Conservation (phyloP, 441 rosid species). For the Viola pubescens region DNA sequence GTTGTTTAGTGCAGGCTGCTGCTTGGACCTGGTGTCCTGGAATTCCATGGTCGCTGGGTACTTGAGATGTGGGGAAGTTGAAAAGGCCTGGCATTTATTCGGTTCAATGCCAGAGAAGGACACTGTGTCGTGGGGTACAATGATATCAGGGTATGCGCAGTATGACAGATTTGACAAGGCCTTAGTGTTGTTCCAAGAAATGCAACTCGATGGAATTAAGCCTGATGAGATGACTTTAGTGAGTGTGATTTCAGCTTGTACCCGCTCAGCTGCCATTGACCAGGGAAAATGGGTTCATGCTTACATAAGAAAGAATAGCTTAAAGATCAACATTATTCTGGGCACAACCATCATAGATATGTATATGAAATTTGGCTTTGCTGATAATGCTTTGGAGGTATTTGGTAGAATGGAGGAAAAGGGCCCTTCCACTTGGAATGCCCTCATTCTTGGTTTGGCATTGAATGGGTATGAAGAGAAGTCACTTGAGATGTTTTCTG, state of each 20-base stretch:
- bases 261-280: slow-evolving; percentile 41
- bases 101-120: slow-evolving; percentile 45
- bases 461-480: slow-evolving; percentile 41
- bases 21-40: slow-evolving; percentile 48
- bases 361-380: slow-evolving; percentile 56
- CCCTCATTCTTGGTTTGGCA: slow-evolving; percentile 48
- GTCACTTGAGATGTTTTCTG: slow-evolving; percentile 37
- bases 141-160: slow-evolving; percentile 53
- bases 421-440: slow-evolving; percentile 55
- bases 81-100: slow-evolving; percentile 43
- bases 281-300: slow-evolving; percentile 53
- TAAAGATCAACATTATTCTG: slow-evolving; percentile 35
- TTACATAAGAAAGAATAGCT: slow-evolving; percentile 31
- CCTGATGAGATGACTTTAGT: slow-evolving; percentile 48
- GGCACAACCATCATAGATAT: slow-evolving; percentile 51
- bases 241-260: slow-evolving; percentile 48
- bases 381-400: slow-evolving; percentile 43
- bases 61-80: slow-evolving; percentile 34
- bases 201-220: slow-evolving; percentile 37
- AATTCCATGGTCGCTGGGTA: slow-evolving; percentile 58
- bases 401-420: slow-evolving; percentile 37
- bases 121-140: slow-evolving; percentile 46
- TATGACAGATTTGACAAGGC: slow-evolving; percentile 32
- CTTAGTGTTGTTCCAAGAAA: slow-evolving; percentile 35
- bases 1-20: slow-evolving; percentile 28